Evolutionary conservation across 371 early-diverging fungal species (phyloP), one percentile per base, ranked within the genome.

Genomic region (Phascolomyces articulosus): DNA sequence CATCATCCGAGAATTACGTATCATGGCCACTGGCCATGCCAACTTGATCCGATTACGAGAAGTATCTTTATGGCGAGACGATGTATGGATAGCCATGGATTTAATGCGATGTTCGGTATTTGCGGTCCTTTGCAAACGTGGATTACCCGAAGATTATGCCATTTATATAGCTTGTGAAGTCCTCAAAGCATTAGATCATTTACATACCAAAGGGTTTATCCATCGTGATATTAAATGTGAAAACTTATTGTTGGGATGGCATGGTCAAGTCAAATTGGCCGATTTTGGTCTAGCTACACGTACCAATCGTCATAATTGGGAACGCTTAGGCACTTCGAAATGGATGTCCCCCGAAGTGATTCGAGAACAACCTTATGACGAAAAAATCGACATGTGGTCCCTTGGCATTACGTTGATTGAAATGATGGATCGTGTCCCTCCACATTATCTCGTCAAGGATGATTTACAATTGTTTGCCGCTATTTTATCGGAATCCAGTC

Each of bases 341-440:
- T 99, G 81, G 78, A 82, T 82, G 83, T 75, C 83, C 18, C 83
- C 83, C 27, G 83, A 82, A 68, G 83, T 82, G n/a, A 79, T 82
- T 53, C 72, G 80, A 47, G 78, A 82, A 67, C 64, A 75, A 54
- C 68, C 65, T 28, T 82, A 82, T 44, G 69, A 70, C 58, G 79
- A 79, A 71, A 82, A 78, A 60, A 79, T 82, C 63, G 83, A 82
- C 64, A 69, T 82, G 74, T 82, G 83, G 83, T 82, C 83, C 20
- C 69, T 82, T 20, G 83, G 83, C 38, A 82, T 82, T 57, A 78
- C 80, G 11, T 65, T 79, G 34, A 82, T 82, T 70, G 81, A 81
- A 63, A 81, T 81, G 81, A 81, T 81, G 81, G 81, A 81, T 56
- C 76, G 81, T 55, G 81, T 81, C 27, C 81, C 81, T 48, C 81